Evolutionary conservation across 2,329 filamentous ascomycete species (phyloP).

Genomic region (Dactylellina leptospora): DNA sequence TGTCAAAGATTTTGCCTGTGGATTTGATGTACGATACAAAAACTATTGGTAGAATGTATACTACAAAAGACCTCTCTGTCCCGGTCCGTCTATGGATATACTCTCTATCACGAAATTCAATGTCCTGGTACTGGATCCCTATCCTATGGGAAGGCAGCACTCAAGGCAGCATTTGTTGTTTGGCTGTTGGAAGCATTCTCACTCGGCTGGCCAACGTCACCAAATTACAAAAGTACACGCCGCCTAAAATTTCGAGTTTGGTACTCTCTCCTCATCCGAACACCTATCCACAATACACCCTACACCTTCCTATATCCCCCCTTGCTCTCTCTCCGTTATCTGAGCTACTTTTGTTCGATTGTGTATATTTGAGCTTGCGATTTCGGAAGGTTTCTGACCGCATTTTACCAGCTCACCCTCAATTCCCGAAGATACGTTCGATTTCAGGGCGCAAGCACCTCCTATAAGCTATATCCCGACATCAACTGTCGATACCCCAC

Average conservation of each 20-base stretch:
- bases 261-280: constrained; percentile 31
- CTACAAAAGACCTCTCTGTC: constrained; percentile 12
- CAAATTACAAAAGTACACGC: constrained; percentile 26
- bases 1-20: constrained; percentile 2
- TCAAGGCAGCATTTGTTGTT: too few relatives aligned
- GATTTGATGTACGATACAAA: constrained; percentile 45
- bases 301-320: neutral
- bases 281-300: constrained; percentile 24
- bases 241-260: constrained; percentile 28
- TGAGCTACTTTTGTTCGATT: constrained; percentile 13
- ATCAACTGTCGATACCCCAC: neutral
- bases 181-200: too few relatives aligned
- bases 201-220: constrained; percentile 34
- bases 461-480: neutral
- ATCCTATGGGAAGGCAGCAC: neutral
- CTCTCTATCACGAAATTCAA: too few relatives aligned
- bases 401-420: neutral
- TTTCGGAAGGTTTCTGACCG: neutral
- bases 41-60: constrained; percentile 47
- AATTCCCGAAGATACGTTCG: too few relatives aligned
- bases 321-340: neutral
- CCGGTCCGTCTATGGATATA: neutral
- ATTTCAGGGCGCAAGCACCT: constrained; percentile 11
- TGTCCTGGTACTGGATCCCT: too few relatives aligned
- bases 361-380: constrained; percentile 27